These are phyloP conservation scores for Psilocybe azurescens DNA, from an alignment of 768 basidiomycete genomes.

Conservation along the genomic window DNA sequence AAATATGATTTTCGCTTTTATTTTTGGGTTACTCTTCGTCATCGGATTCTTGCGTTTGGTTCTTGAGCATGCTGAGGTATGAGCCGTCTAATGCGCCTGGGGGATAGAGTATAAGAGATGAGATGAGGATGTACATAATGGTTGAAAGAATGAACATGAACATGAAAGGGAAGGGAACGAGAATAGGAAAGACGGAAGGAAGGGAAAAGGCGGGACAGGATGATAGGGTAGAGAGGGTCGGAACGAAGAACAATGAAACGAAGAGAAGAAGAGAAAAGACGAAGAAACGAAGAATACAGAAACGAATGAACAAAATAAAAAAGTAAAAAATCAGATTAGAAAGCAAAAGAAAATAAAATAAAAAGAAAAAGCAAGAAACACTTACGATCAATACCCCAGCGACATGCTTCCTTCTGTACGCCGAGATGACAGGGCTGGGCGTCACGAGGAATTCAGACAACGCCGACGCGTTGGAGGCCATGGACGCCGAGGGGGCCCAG, in stretches of 20 bases:
- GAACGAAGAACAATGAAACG: neutral
- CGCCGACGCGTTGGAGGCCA: conserved; percentile 29
- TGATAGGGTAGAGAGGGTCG: no score
- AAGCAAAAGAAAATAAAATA: no score
- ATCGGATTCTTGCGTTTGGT: no score
- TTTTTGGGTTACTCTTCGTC: no score
- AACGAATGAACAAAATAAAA: neutral
- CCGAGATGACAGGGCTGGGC: conserved; percentile 47
- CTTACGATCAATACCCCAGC: conserved; percentile 43
- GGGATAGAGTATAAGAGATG: neutral
- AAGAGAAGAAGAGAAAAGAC: no score
- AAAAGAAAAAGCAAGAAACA: conserved; percentile 3
- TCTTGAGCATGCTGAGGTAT: no score
- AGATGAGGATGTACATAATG: no score
- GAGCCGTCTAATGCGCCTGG: neutral
- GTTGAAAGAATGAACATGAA: no score
- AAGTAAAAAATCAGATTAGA: neutral
- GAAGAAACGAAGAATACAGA: neutral
- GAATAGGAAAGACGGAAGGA: no score
- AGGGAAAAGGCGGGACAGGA: no score
- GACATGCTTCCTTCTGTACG: conserved; percentile 46
- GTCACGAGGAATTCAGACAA: conserved; percentile 34
- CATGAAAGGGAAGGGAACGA: no score
- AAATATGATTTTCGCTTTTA: no score
- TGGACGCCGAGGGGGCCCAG: conserved; percentile 26